Base-by-base conservation (phyloP, 805 yeast genomes). In the Nakazawaea wyomingensis region DNA sequence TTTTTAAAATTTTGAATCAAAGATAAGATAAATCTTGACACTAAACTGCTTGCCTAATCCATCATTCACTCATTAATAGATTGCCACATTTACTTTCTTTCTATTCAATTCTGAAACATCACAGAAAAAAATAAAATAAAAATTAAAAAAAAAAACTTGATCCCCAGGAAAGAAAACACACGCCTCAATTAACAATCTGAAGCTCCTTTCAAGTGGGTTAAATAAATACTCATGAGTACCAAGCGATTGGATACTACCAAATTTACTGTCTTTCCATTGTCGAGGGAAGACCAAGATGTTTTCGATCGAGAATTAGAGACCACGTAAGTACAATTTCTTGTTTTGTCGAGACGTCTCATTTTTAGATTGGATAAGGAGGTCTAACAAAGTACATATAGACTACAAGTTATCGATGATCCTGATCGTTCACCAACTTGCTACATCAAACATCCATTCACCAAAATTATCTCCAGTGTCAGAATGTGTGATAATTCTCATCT, bases 401-500 rank as follows among this genome's bases (percentile, higher is more conserved):
- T 21, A 24, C 19, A 36, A 20, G 21, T 28, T n/a, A 29, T 18
- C 9, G 17, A 41, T 41, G 44, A 41, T 20, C 39, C 39, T 5
- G 9, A 5, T 2, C 19, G 20, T 13, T 26, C 45, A 16, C 45
- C 41, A 20, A 13, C 13, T 8, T 20, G 37, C 14, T 24, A 11
- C 19, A 37, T 43, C 19, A 19, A 18, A 21, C 45, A 43, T 19
- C 27, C 33, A 18, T 26, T 13, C 28, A 43, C 45, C 8, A 28
- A 21, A 28, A 37, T 43, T 6, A 21, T 32, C 4, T 43, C 41
- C 4, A 14, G 20, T 3, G 41, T 43, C 13, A 17, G 16, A 17
- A 24, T 37, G 34, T 27, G 19, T 13, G 45, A 43, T 27, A 9
- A 37, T 16, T 32, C 38, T 10, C 41, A 43, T 16, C 33, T 14